Conservation (phyloP, 169 alveolate genomes). For the Amoebophrya sp. region DNA sequence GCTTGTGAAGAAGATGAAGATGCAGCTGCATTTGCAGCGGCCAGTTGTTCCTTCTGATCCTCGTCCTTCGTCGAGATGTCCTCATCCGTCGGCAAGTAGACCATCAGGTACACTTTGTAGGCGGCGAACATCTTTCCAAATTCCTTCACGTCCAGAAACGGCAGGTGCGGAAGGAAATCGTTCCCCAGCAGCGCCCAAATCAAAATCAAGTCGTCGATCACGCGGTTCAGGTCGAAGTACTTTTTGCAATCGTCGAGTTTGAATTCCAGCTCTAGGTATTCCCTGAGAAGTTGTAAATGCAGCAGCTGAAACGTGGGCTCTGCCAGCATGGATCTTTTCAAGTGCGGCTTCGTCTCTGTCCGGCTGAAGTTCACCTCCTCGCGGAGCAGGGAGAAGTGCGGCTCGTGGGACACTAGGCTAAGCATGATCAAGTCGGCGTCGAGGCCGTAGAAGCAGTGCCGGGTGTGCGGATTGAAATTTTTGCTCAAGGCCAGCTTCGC, state of each 20-base stretch:
- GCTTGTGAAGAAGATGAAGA: no score
- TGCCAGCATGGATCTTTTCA: neutral
- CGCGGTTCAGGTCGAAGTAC: neutral
- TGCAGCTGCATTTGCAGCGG: no score
- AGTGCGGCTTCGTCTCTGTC: neutral
- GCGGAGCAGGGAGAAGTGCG: slow-evolving; percentile 74
- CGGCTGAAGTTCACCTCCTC: slow-evolving; percentile 73
- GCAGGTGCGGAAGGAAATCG: neutral
- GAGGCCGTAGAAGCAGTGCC: slow-evolving; percentile 97
- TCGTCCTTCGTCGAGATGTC: no score
- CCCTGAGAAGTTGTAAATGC: neutral
- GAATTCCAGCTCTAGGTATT: neutral
- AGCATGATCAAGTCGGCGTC: slow-evolving; percentile 89
- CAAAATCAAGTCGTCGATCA: neutral
- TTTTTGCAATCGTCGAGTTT: neutral
- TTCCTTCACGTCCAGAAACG: neutral
- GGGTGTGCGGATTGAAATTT: slow-evolving; percentile 65
- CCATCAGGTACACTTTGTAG: neutral
- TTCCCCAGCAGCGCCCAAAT: neutral
- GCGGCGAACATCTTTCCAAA: neutral
- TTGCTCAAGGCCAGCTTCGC: slow-evolving; percentile 48
- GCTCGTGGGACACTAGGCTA: slow-evolving; percentile 83
- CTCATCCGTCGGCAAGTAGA: no score
- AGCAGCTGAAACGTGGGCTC: neutral
- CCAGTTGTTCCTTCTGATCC: no score